Conservation (phyloP, 2,329 filamentous ascomycete genomes). For the Dactylella cylindrospora region DNA sequence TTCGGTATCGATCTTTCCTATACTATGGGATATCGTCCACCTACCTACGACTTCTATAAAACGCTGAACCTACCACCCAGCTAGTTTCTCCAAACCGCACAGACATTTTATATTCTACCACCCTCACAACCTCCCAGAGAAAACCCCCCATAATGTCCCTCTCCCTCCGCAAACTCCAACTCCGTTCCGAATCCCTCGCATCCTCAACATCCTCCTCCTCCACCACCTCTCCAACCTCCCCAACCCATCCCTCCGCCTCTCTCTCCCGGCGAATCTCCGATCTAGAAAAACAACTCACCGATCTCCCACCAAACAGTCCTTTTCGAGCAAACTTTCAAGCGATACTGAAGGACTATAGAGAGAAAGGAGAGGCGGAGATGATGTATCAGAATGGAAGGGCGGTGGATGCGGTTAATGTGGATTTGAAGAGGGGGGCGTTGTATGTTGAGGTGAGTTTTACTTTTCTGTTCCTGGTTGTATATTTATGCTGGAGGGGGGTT, state of each 20-base stretch:
- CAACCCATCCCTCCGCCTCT: not conserved
- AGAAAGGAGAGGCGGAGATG: conserved; percentile 32
- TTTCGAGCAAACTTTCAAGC: conserved; percentile 36
- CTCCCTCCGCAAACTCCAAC: conserved; percentile 31
- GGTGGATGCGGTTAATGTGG: conserved; percentile 22
- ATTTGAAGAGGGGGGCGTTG: conserved; percentile 28
- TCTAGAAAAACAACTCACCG: conserved; percentile 24
- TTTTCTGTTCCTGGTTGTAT: not conserved
- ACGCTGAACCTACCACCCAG: too few species aligned
- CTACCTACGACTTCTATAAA: too few species aligned
- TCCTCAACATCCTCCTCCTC: conserved; percentile 1
- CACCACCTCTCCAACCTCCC: not conserved
- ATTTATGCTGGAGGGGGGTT: not conserved
- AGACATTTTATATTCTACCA: too few species aligned
- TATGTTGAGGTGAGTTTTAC: conserved; percentile 37
- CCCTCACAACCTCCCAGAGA: too few species aligned
- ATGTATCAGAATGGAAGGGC: conserved; percentile 36
- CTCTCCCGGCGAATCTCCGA: conserved; percentile 33
- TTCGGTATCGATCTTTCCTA: too few species aligned
- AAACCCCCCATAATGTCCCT: conserved; percentile 33
- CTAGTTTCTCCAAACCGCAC: too few species aligned
- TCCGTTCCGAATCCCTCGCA: conserved; percentile 7
- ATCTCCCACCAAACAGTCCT: conserved; percentile 24
- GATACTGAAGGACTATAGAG: conserved; percentile 26
- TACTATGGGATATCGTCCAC: too few species aligned